Evolutionary conservation across 2,329 filamentous ascomycete species (phyloP).

Genomic region (Monilinia polystroma): DNA sequence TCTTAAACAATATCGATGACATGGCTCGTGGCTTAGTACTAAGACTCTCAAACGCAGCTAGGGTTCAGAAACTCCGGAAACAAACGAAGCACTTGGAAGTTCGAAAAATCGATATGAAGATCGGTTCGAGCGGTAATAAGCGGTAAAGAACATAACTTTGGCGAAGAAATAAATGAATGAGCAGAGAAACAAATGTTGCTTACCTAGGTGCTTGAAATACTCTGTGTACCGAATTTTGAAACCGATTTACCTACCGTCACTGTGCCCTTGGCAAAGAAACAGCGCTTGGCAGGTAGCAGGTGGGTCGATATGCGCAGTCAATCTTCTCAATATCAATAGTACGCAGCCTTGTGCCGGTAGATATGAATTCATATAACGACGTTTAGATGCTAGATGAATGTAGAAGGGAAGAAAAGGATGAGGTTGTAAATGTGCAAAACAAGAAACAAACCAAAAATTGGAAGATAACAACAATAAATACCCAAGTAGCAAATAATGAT

Average conservation of each 20-base stretch:
- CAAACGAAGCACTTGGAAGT: constrained; percentile 1
- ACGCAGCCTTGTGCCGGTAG: constrained; percentile 11
- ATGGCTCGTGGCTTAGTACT: not conserved
- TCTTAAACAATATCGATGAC: not conserved
- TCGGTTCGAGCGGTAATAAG: not conserved
- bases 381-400: constrained; percentile 3
- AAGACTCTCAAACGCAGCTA: not conserved
- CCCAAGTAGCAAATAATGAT: not conserved
- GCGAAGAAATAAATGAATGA: not conserved
- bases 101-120: not conserved
- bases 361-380: not conserved
- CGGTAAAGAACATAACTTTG: not conserved
- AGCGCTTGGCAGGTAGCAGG: not conserved
- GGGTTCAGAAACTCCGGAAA: not conserved
- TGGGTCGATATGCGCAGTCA: constrained; percentile 17
- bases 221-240: constrained; percentile 10
- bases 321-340: constrained; percentile 18
- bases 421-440: not conserved
- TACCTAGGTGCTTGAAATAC: constrained; percentile 7
- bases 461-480: not conserved
- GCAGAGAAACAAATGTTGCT: constrained; percentile 7
- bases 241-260: not conserved
- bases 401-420: not conserved
- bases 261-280: constrained; percentile 1
- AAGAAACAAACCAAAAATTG: not conserved